phyloP scores from a whole-genome alignment of 129 eudicot genomes.

The Flaveria sonorensis region DNA sequence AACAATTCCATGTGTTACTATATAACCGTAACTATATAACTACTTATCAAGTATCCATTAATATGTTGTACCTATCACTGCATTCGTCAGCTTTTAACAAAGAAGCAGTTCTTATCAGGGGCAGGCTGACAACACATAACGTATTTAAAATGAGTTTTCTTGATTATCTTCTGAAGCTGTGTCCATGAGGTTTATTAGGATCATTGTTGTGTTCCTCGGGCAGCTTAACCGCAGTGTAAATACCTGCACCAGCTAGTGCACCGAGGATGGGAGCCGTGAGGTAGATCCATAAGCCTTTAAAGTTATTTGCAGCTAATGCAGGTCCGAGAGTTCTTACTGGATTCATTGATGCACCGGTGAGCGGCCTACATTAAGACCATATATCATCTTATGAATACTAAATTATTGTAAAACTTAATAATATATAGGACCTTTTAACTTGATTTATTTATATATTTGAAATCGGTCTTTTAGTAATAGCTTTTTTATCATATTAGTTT shows the following conservation, averaged over 20 bases:
- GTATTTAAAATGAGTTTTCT: background rate
- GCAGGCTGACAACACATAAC: background rate
- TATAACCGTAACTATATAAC: slow-evolving; percentile 1
- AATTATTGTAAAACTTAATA: background rate
- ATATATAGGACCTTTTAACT: too few relatives aligned
- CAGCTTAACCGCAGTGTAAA: slow-evolving; percentile 75
- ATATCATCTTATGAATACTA: background rate
- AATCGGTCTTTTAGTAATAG: too few relatives aligned
- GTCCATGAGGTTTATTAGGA: slow-evolving; percentile 47
- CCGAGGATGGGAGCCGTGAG: slow-evolving; percentile 91
- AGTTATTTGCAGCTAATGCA: slow-evolving; percentile 89
- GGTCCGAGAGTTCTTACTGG: slow-evolving; percentile 92
- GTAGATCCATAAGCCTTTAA: slow-evolving; percentile 84
- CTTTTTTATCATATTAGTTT: too few relatives aligned
- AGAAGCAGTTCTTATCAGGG: slow-evolving; percentile 23
- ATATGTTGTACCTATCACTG: background rate
- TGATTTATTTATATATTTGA: too few relatives aligned
- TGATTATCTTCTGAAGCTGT: slow-evolving; percentile 69
- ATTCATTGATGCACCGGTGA: slow-evolving; percentile 92
- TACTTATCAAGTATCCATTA: slow-evolving; percentile 26
- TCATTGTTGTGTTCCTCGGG: slow-evolving; percentile 54
- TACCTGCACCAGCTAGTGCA: slow-evolving; percentile 84
- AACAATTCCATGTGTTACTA: slow-evolving; percentile 26
- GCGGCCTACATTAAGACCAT: slow-evolving; percentile 43
- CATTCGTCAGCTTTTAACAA: background rate